A percentile compares a stretch with the other conserved stretches of the same genome.
Conservation (phyloP, 257 asterid genomes). For the Haberlea rhodopensis region DNA sequence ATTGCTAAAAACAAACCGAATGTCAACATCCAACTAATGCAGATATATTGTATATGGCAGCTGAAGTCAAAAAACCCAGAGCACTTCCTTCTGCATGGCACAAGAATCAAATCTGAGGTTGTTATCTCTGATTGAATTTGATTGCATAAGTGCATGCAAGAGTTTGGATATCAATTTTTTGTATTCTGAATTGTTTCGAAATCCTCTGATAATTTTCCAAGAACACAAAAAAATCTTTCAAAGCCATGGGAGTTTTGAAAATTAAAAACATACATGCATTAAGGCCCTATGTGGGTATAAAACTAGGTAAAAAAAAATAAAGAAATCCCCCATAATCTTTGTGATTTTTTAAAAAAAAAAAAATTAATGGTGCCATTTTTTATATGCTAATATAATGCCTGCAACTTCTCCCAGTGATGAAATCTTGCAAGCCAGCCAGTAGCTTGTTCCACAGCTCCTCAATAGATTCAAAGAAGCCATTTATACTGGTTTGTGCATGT, state of each 20-base stretch:
- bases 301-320: neutral
- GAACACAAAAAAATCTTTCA: neutral
- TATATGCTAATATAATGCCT: constrained; percentile 41
- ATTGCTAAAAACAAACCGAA: constrained; percentile 73
- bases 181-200: no score
- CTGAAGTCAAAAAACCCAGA: constrained; percentile 80
- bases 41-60: constrained; percentile 82
- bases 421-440: constrained; percentile 55
- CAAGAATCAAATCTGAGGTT: constrained; percentile 11
- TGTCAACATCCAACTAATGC: constrained; percentile 79
- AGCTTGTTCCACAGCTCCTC: constrained; percentile 66
- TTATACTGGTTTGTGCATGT: constrained; percentile 67
- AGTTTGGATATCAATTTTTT: no score
- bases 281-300: neutral
- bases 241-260: neutral
- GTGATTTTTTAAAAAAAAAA: neutral
- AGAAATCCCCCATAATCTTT: neutral
- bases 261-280: neutral
- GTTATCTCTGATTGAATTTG: neutral
- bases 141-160: neutral
- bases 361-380: neutral
- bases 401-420: constrained; percentile 83
- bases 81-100: constrained; percentile 62
- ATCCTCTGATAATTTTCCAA: neutral
- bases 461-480: constrained; percentile 76